Evolutionary conservation across 345 rosid genomes (phyloP).

Genomic region (Populus nigra): DNA sequence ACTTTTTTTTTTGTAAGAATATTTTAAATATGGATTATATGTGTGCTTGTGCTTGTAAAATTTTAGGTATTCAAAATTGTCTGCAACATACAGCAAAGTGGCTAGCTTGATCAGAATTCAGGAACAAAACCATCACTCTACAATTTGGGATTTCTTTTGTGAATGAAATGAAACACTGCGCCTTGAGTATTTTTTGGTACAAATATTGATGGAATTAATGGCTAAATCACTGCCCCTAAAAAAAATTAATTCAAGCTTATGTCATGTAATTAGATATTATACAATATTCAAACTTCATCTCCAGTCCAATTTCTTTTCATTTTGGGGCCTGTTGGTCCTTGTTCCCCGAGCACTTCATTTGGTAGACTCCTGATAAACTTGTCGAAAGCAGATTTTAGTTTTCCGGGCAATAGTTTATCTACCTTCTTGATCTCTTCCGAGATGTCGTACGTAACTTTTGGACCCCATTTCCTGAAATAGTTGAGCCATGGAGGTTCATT

Average conservation of each 20-base stretch:
- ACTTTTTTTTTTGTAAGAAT: too few species aligned
- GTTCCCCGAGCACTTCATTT: constrained; percentile 58
- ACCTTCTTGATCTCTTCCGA: constrained; percentile 39
- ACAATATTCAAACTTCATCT: neutral
- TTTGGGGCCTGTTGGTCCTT: constrained; percentile 90
- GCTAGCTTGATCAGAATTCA: too few species aligned
- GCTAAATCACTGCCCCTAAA: neutral
- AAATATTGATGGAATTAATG: neutral
- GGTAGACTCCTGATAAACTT: constrained; percentile 51
- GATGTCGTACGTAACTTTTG: constrained; percentile 51
- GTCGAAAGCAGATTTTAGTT: constrained; percentile 48
- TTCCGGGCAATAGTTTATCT: constrained; percentile 43
- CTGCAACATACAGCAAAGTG: too few species aligned
- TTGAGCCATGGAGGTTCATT: constrained; percentile 65
- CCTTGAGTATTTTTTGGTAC: neutral
- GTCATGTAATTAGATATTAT: neutral
- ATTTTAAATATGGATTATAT: too few species aligned
- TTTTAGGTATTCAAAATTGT: too few species aligned
- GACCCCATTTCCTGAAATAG: constrained; percentile 75
- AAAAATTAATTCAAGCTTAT: neutral
- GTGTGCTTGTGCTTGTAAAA: too few species aligned
- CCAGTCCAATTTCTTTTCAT: constrained; percentile 52
- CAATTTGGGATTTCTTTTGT: neutral
- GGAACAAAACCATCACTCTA: neutral
- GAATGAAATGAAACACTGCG: neutral